Percentiles rank a stretch among this genome's conserved stretches.
Conservation (phyloP, 1,284 basidiomycete species). For the Ustilago sp. region DNA sequence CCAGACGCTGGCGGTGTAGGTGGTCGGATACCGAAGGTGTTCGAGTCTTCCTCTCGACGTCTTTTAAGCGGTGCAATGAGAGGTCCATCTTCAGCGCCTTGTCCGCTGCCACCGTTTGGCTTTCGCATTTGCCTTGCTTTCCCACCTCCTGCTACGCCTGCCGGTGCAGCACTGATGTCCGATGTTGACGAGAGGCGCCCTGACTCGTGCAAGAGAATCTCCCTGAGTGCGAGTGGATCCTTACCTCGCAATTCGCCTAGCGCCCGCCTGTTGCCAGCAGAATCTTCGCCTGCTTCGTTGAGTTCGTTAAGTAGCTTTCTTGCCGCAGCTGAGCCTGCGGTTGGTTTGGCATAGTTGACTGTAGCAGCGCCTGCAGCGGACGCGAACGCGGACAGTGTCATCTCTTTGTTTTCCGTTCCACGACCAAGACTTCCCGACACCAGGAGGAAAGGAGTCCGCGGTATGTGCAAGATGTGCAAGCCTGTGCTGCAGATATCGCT, state of each 20-base stretch:
- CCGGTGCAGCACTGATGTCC: conserved; percentile 28
- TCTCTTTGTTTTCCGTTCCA: conserved; percentile 42
- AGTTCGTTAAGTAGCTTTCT: conserved; percentile 32
- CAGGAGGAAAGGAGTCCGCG: conserved; percentile 48
- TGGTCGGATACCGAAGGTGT: conserved; percentile 26
- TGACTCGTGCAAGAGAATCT: conserved; percentile 45
- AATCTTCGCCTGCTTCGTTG: conserved; percentile 33
- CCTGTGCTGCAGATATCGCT: conserved; percentile 50
- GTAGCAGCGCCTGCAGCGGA: conserved; percentile 38
- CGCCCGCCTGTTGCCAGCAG: conserved; percentile 25
- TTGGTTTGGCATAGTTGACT: conserved; percentile 42
- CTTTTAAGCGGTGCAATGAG: conserved; percentile 49
- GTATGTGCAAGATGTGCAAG: conserved; percentile 49
- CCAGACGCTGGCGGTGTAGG: conserved; percentile 40
- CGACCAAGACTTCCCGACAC: conserved; percentile 48
- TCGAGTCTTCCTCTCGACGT: conserved; percentile 36
- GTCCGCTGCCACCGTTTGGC: conserved; percentile 18
- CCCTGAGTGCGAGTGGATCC: conserved; percentile 47
- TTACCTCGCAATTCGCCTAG: conserved; percentile 54
- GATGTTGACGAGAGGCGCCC: conserved; percentile 30
- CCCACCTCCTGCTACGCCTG: conserved; percentile 46
- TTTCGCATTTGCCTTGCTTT: conserved; percentile 48
- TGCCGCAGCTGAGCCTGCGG: conserved; percentile 23
- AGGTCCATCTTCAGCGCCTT: conserved; percentile 54
- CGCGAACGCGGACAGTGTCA: conserved; percentile 49